These are phyloP conservation scores for Starmera amethionina DNA, from an alignment of 805 yeast genomes.

Conservation along the genomic window DNA sequence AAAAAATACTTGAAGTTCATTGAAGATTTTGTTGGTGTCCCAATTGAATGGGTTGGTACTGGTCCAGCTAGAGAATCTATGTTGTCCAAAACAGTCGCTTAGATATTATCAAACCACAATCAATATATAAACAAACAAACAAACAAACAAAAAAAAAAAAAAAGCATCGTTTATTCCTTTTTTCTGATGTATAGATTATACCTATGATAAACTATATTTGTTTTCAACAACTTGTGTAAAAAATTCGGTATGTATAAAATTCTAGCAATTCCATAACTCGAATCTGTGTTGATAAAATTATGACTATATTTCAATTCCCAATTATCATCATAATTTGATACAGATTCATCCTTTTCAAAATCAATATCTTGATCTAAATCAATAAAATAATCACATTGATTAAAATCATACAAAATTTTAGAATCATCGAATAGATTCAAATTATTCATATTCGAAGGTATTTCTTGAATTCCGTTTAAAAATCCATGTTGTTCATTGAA, in stretches of 20 bases:
- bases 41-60: constrained; percentile 95
- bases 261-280: constrained; percentile 46
- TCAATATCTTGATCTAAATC: constrained; percentile 51
- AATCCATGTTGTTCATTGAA: constrained; percentile 41
- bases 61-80: constrained; percentile 95
- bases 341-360: constrained; percentile 30
- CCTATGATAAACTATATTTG: constrained; percentile 34
- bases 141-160: too few relatives aligned
- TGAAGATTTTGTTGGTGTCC: constrained; percentile 76
- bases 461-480: constrained; percentile 28
- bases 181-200: constrained; percentile 32
- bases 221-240: constrained; percentile 19
- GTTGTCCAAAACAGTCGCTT: constrained; percentile 42
- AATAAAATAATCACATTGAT: constrained; percentile 57
- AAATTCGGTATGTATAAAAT: constrained; percentile 39
- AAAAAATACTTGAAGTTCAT: constrained; percentile 75
- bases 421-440: constrained; percentile 54
- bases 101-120: too few relatives aligned
- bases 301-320: constrained; percentile 45
- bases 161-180: constrained; percentile 10
- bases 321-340: constrained; percentile 8
- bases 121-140: too few relatives aligned
- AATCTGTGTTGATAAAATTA: constrained; percentile 41
- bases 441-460: constrained; percentile 68
- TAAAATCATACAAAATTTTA: constrained; percentile 35